Conservation (phyloP, 2,329 filamentous ascomycete genomes). For the Cryphonectria radicalis region DNA sequence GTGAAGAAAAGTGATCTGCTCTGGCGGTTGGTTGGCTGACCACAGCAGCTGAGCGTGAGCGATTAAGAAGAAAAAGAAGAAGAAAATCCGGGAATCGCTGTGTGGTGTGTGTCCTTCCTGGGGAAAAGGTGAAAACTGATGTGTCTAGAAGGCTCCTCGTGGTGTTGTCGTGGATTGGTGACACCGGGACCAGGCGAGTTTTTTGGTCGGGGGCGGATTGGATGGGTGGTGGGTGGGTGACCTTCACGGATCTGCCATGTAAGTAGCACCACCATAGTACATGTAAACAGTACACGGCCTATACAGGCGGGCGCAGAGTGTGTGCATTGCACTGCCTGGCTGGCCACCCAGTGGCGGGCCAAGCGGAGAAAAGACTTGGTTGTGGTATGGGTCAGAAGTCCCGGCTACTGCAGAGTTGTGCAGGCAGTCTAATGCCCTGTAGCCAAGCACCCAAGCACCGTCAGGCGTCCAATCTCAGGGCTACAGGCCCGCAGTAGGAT, state of each 20-base stretch:
- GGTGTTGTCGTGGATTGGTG: neutral
- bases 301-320: neutral
- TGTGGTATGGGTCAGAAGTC: neutral
- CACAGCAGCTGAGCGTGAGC: neutral
- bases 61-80: neutral
- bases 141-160: slow-evolving; percentile 3
- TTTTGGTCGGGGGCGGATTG: neutral
- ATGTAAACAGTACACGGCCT: neutral
- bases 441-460: neutral
- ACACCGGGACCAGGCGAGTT: neutral
- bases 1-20: slow-evolving; percentile 9
- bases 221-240: neutral
- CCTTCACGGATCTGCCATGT: neutral
- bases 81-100: neutral
- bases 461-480: slow-evolving; percentile 11
- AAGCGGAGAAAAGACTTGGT: neutral
- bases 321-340: neutral
- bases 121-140: neutral
- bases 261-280: neutral
- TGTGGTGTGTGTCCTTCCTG: neutral
- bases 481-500: slow-evolving; percentile 8
- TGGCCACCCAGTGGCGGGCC: neutral
- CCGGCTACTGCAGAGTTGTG: neutral
- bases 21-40: neutral
- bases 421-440: slow-evolving; percentile 4